Evolutionary conservation across 148 eudicot species (phyloP), one percentile per base, ranked within the genome.

Genomic region (Cornus controversa): DNA sequence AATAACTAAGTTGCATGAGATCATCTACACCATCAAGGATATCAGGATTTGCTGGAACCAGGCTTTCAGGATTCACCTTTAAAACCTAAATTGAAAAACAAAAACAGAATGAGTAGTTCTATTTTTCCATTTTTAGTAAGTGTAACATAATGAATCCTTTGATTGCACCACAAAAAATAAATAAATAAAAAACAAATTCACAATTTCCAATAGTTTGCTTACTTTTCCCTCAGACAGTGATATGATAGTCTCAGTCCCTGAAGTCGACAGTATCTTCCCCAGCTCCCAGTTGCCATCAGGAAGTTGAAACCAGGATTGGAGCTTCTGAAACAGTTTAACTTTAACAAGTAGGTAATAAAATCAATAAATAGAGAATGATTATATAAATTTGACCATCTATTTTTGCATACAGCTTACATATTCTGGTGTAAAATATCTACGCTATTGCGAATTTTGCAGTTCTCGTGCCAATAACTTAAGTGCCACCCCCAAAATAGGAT

Each of bases 1-100:
- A 82, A 84, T 88, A 96, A 83, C 99, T 96, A 69, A 96, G 87
- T 85, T 96, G 99, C 94, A 93, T 89, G 74, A 96, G 96, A 88
- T 96, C 97, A 81, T 93, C 98, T 28, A 96, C 98, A 2, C 98
- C 98, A 78, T 96, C 95, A 79, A 96, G 94, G 65, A 96, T 92
- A 85, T 90, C 93, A 57, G 99, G 99, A 79, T 96, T 96, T 67
- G 99, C 98, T 54, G 97, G 92, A 71, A 91, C 72, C 60, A 96
- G 83, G 76, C 80, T 62, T 75, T 89, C 92, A 76, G 86, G 57
- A 78, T 85, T 87, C 74, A 93, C 94, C 80, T 88, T 91, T 72
- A 90, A 20, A 27, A 93, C 99, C 98, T 93, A 80, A 71, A 84
- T 60, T 37, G 47, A 42, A 63, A 54, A 53, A 68, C 64, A 29